These are phyloP conservation scores for Teunomyces funiuensis DNA, from an alignment of 805 yeast species.

Conservation along the genomic window DNA sequence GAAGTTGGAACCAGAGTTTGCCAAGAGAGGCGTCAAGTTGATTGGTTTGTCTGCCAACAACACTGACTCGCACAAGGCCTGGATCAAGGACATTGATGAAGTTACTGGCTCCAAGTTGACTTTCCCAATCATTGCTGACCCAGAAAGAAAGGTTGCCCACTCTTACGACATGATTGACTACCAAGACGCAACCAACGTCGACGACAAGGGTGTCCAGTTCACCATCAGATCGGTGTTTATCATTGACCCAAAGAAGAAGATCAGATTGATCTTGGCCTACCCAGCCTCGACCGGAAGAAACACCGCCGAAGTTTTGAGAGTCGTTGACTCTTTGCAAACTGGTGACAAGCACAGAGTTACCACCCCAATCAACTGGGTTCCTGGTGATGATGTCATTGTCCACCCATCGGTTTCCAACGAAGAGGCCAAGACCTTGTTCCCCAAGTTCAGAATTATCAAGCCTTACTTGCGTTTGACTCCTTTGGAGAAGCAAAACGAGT, in stretches of 20 bases:
- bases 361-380: constrained; percentile 90
- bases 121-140: constrained; percentile 91
- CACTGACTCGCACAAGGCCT: constrained; percentile 72
- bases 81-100: constrained; percentile 93
- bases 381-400: constrained; percentile 88
- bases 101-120: constrained; percentile 71
- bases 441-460: constrained; percentile 81
- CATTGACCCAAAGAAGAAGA: constrained; percentile 87
- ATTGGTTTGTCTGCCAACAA: constrained; percentile 89
- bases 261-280: constrained; percentile 82
- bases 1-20: constrained; percentile 82
- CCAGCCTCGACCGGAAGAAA: constrained; percentile 96
- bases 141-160: constrained; percentile 79
- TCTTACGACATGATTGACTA: constrained; percentile 86
- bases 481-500: constrained; percentile 30
- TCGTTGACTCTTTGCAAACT: constrained; percentile 80
- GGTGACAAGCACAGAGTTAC: constrained; percentile 83
- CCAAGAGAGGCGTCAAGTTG: constrained; percentile 79
- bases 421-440: constrained; percentile 71
- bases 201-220: constrained; percentile 66
- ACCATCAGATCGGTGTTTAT: constrained; percentile 92
- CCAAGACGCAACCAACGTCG: constrained; percentile 73
- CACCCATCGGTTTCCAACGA: constrained; percentile 83
- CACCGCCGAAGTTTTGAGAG: constrained; percentile 89
- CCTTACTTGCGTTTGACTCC: constrained; percentile 79